phyloP scores from a whole-genome alignment of 148 eudicot species.

The Chenopodium formosanum region DNA sequence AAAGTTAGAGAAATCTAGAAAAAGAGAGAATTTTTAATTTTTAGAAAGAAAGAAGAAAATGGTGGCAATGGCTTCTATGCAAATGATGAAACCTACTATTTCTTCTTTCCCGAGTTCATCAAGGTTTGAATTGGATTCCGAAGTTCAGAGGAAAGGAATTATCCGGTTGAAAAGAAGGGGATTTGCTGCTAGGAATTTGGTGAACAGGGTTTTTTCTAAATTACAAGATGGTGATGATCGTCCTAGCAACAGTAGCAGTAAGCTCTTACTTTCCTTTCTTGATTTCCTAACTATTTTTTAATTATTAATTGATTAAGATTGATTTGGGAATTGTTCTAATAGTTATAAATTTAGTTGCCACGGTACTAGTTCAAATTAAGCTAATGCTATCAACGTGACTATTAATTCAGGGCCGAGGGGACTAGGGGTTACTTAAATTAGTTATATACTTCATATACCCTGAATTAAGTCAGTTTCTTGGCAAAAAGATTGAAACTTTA shows the following conservation, averaged over 20 bases:
- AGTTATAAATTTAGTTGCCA: background rate
- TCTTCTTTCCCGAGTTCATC: constrained; percentile 33
- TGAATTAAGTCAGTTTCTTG: background rate
- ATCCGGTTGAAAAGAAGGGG: constrained; percentile 22
- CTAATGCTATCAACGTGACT: no score
- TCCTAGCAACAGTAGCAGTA: constrained; percentile 43
- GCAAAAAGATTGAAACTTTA: background rate
- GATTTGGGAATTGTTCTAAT: no score
- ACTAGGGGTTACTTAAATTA: no score
- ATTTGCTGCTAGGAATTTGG: constrained; percentile 26
- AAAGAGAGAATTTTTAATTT: no score
- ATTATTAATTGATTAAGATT: no score
- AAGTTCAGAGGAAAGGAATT: constrained; percentile 22
- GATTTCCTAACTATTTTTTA: no score
- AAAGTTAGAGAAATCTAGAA: background rate
- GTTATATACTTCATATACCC: no score
- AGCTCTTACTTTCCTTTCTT: background rate
- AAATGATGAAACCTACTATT: constrained; percentile 41
- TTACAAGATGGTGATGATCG: constrained; percentile 45
- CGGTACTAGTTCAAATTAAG: background rate
- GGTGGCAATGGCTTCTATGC: constrained; percentile 50
- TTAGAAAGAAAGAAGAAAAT: no score
- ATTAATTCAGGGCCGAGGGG: no score
- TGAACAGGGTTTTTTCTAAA: constrained; percentile 45
- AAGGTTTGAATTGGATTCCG: constrained; percentile 33